Base-by-base conservation (phyloP, 352 stramenopile genomes). In the Globisporangium lucens region DNA sequence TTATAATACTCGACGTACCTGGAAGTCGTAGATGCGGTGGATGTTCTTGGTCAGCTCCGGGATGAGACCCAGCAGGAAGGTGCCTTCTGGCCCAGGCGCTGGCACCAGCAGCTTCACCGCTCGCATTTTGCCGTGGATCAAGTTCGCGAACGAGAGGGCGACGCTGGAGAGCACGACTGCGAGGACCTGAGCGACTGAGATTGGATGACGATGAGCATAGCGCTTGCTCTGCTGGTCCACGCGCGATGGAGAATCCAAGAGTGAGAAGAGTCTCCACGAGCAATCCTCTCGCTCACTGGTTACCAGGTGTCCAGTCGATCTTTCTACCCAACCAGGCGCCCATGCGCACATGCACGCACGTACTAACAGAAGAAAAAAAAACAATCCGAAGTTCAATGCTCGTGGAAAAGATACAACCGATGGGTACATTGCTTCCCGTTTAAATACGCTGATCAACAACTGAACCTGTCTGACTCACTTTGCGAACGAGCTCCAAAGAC, bases 21-120 rank as follows among this genome's bases (percentile, higher is more conserved):
- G 63, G 29, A 66, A 71, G n/a, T 71, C 51, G 58, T 72, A 70
- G 20, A 70, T 51, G 62, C 63, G 67, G 27, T 65, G 22, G 5
- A 66, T 12, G 49, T 71, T 69, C 49, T 65, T 60, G 24, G 41
- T 20, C 5, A 72, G 29, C 12, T 65, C 56, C 2, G 51, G 67
- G 9, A 72, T 56, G 12, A 65, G 9, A 13, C 67, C 67, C 8
- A 72, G 22, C 9, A 72, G 17, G 24, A 41, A 64, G 4, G 20
- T 15, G 0, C 67, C 67, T 30, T 63, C 36, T 7, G 61, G 67
- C 3, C 67, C 67, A 24, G 49, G 60, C 20, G 70, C 27, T 7
- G 62, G 51, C 6, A n/a, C 61, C 13, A 72, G 35, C 33, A 56
- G 63, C 49, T 64, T 61, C 9, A 17, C 46, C 17, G 52, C 65